A percentile compares a stretch with the other conserved stretches of the same genome.
These are phyloP conservation scores for Fusarium nodosum DNA, from an alignment of 2,329 filamentous ascomycete genomes.

Conservation along the genomic window DNA sequence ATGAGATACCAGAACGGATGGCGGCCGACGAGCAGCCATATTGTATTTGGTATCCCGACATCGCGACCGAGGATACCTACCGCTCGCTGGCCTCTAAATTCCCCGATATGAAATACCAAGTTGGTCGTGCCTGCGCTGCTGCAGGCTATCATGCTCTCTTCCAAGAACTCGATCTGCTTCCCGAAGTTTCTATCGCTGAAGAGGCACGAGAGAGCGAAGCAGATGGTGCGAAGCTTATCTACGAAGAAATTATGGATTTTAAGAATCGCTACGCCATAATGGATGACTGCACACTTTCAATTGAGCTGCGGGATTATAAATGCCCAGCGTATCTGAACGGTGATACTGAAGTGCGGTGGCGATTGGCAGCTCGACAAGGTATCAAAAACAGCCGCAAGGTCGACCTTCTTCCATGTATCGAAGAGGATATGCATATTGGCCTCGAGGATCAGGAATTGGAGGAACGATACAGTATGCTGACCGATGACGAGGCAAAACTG, in stretches of 20 bases:
- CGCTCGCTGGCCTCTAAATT: not conserved
- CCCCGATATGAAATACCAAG: constrained; percentile 18
- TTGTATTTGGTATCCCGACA: constrained; percentile 25
- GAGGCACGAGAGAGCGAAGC: constrained; percentile 19
- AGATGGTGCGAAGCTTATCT: constrained; percentile 12
- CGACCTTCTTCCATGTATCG: constrained; percentile 14
- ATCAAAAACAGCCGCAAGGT: accelerated
- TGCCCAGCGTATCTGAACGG: constrained; percentile 16
- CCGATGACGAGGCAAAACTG: not conserved
- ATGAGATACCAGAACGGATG: constrained; percentile 6
- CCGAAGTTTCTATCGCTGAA: constrained; percentile 24
- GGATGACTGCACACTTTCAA: constrained; percentile 4
- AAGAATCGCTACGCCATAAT: constrained; percentile 16
- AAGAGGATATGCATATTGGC: constrained; percentile 18
- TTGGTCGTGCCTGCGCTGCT: constrained; percentile 24
- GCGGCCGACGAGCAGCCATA: constrained; percentile 7
- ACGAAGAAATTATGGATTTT: constrained; percentile 14
- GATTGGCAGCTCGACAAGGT: not conserved
- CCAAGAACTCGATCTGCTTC: constrained; percentile 12
- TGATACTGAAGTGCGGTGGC: constrained; percentile 22
- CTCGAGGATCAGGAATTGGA: not conserved
- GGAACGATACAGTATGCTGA: not conserved
- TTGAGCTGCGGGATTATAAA: not conserved
- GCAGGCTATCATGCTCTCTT: constrained; percentile 16
- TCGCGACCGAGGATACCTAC: constrained; percentile 18